Conservation (phyloP, 495 filamentous ascomycete genomes). For the Schizothecium vesticola region DNA sequence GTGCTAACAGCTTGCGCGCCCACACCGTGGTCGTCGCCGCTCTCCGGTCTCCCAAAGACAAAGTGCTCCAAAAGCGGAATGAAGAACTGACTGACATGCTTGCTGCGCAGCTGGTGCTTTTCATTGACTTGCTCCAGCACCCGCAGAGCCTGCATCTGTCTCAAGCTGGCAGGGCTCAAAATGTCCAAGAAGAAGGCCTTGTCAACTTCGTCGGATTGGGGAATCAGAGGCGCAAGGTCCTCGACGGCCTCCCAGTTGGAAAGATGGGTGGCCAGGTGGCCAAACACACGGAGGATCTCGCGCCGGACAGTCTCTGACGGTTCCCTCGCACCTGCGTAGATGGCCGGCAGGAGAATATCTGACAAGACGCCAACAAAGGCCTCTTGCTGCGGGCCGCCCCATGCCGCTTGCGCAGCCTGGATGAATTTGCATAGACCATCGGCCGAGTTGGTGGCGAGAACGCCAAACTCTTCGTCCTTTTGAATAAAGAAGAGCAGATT, state of each 20-base stretch:
- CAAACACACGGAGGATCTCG: slow-evolving; percentile 74
- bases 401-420: slow-evolving; percentile 41
- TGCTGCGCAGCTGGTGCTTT: slow-evolving; percentile 57
- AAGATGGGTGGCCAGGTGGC: slow-evolving; percentile 67
- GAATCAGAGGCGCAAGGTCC: slow-evolving; percentile 70
- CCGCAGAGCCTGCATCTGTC: slow-evolving; percentile 77
- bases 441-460: slow-evolving; percentile 73
- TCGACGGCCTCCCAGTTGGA: slow-evolving; percentile 60
- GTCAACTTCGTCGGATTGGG: slow-evolving; percentile 63
- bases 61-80: slow-evolving; percentile 92
- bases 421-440: slow-evolving; percentile 78
- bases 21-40: slow-evolving; percentile 76
- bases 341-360: slow-evolving; percentile 62
- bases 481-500: slow-evolving; percentile 87
- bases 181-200: slow-evolving; percentile 93
- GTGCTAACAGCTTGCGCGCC: slow-evolving; percentile 73
- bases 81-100: slow-evolving; percentile 80
- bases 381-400: slow-evolving; percentile 31
- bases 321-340: slow-evolving; percentile 69
- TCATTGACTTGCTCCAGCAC: slow-evolving; percentile 62
- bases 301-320: slow-evolving; percentile 75
- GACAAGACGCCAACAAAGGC: slow-evolving; percentile 48
- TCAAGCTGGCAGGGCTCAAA: slow-evolving; percentile 83
- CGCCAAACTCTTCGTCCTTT: slow-evolving; percentile 80
- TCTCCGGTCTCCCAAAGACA: slow-evolving; percentile 70